These are phyloP conservation scores for Syzygium jambos DNA, from an alignment of 345 rosid genomes.

Conservation along the genomic window DNA sequence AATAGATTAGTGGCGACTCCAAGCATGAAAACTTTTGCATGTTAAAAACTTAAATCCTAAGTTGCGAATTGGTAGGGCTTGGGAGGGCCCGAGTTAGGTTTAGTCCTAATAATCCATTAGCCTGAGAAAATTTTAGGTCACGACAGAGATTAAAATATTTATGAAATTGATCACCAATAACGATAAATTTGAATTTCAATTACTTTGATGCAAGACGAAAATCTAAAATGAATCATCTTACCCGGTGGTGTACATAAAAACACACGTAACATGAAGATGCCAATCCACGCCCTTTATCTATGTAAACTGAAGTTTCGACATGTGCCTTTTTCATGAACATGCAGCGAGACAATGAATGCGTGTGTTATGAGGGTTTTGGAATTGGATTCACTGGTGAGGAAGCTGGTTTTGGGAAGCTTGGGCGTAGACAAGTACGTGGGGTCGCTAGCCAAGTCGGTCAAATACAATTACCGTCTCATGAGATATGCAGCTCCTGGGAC, in stretches of 20 bases:
- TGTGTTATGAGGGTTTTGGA: neutral
- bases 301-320: neutral
- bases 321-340: neutral
- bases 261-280: neutral
- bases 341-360: neutral
- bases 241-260: neutral
- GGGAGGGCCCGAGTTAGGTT: too few species aligned
- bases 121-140: too few species aligned
- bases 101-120: too few species aligned
- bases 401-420: neutral
- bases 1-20: too few species aligned
- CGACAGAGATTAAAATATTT: neutral
- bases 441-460: neutral
- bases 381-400: neutral
- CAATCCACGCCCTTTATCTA: neutral
- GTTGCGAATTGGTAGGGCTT: too few species aligned
- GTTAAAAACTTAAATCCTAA: too few species aligned
- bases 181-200: neutral
- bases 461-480: neutral
- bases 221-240: neutral
- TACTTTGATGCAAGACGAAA: neutral
- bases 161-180: neutral
- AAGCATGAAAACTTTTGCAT: too few species aligned
- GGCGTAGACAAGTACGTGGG: neutral
- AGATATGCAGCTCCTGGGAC: neutral